Conservation (phyloP, 2,329 filamentous ascomycete genomes). For the Penicillium hesseltinei region DNA sequence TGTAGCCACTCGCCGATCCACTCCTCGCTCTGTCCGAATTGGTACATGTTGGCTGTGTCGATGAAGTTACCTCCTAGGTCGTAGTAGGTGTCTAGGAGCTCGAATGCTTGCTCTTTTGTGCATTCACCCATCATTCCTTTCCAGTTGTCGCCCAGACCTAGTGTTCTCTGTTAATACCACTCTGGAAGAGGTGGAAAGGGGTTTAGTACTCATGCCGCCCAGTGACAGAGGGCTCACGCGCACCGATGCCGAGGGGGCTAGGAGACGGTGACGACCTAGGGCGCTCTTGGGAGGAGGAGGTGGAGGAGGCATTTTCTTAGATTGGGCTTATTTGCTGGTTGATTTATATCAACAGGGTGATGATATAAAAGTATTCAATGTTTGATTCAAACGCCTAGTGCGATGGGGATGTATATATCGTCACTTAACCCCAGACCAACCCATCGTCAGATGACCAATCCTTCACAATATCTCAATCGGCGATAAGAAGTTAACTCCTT, state of each 20-base stretch:
- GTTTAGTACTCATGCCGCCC: constrained; percentile 30
- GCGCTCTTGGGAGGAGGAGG: not conserved
- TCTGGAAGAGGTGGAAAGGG: too few species aligned
- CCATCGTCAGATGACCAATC: not conserved
- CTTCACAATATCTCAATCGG: not conserved
- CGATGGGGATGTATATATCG: not conserved
- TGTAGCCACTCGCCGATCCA: constrained; percentile 55
- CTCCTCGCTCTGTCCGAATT: constrained; percentile 47
- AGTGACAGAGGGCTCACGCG: constrained; percentile 33
- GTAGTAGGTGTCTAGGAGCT: constrained; percentile 49
- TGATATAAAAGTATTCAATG: not conserved
- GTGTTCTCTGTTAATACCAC: too few species aligned
- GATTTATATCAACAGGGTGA: too few species aligned
- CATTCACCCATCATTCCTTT: constrained; percentile 38
- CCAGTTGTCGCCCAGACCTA: constrained; percentile 24
- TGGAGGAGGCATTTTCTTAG: not conserved
- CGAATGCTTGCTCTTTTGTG: constrained; percentile 46
- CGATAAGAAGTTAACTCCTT: not conserved
- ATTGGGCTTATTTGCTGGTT: too few species aligned
- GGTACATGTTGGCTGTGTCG: constrained; percentile 52
- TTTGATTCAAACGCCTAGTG: not conserved
- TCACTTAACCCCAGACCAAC: not conserved
- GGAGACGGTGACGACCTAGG: constrained; percentile 24
- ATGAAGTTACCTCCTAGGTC: constrained; percentile 53
- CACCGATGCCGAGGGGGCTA: constrained; percentile 31